phyloP scores from a whole-genome alignment of 768 basidiomycete species.

The Termitomyces sp. region DNA sequence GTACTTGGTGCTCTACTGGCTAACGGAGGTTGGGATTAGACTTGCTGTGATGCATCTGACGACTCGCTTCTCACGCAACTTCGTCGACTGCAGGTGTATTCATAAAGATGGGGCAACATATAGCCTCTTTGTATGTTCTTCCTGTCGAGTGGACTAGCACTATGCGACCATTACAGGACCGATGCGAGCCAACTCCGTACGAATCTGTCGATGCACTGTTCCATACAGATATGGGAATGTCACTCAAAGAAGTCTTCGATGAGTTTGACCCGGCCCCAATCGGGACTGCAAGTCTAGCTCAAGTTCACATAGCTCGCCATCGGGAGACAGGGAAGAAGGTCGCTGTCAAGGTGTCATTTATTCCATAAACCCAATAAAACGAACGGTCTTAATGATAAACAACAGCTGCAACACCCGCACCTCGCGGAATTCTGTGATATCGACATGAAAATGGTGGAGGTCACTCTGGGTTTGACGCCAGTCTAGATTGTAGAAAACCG shows the following conservation, averaged over 20 bases:
- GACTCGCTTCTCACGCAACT: neutral
- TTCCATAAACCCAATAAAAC: neutral
- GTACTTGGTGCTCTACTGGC: conserved; percentile 79
- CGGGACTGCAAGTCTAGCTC: conserved; percentile 93
- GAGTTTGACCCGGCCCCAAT: conserved; percentile 86
- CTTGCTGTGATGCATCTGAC: conserved; percentile 5
- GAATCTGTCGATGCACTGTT: conserved; percentile 75
- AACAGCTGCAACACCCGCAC: conserved; percentile 85
- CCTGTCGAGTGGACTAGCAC: conserved; percentile 48
- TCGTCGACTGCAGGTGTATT: conserved; percentile 52
- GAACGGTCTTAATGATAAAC: neutral
- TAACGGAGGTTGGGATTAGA: conserved; percentile 63
- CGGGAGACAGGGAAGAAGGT: conserved; percentile 66
- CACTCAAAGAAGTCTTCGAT: conserved; percentile 71
- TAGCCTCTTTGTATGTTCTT: conserved; percentile 57
- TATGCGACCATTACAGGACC: conserved; percentile 72
- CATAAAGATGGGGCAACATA: conserved; percentile 88
- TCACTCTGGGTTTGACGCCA: conserved; percentile 49
- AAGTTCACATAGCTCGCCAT: conserved; percentile 84
- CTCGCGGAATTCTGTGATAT: conserved; percentile 88
- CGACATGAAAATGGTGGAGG: conserved; percentile 83
- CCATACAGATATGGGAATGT: conserved; percentile 67
- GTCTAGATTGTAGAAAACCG: neutral
- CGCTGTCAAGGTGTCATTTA: conserved; percentile 69
- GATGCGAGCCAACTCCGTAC: conserved; percentile 85